Conservation (phyloP, 176 grass and related monocot genomes). For the Oropetium thomaeum region DNA sequence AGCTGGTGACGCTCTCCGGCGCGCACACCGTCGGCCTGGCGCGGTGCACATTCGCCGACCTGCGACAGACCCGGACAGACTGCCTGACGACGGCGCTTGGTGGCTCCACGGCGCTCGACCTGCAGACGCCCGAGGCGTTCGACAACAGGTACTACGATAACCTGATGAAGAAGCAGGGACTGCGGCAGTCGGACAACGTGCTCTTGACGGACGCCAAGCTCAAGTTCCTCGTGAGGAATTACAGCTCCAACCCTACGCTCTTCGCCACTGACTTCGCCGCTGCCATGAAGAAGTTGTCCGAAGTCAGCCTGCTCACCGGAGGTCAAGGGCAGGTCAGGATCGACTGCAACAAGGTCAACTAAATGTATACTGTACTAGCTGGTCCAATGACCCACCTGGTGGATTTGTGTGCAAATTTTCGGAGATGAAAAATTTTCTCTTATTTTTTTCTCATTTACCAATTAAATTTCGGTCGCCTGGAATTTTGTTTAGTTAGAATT, state of each 20-base stretch:
- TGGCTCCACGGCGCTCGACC: constrained; percentile 56
- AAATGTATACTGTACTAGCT: no score
- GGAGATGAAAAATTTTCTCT: no score
- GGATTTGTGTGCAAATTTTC: no score
- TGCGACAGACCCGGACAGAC: neutral
- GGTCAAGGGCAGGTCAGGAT: constrained; percentile 37
- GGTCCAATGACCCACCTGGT: no score
- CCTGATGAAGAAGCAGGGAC: constrained; percentile 30
- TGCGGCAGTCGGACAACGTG: constrained; percentile 72
- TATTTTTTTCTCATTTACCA: no score
- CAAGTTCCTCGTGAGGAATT: constrained; percentile 43
- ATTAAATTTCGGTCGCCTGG: no score
- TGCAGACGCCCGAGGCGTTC: constrained; percentile 46
- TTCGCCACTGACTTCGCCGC: constrained; percentile 46
- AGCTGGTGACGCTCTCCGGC: constrained; percentile 61
- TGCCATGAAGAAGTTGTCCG: constrained; percentile 52
- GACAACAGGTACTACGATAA: constrained; percentile 62
- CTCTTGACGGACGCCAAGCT: constrained; percentile 50
- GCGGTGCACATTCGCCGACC: constrained; percentile 51
- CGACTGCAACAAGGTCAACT: constrained; percentile 59
- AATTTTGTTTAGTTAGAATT: no score
- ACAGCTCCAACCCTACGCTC: neutral
- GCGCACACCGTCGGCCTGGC: constrained; percentile 70
- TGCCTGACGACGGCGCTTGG: constrained; percentile 14
- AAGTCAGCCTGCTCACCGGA: constrained; percentile 44